A percentile compares a stretch with the other conserved stretches of the same genome.
Evolutionary conservation across 1,284 basidiomycete species (phyloP).

Genomic region (Mycosarcoma mackinlayi): DNA sequence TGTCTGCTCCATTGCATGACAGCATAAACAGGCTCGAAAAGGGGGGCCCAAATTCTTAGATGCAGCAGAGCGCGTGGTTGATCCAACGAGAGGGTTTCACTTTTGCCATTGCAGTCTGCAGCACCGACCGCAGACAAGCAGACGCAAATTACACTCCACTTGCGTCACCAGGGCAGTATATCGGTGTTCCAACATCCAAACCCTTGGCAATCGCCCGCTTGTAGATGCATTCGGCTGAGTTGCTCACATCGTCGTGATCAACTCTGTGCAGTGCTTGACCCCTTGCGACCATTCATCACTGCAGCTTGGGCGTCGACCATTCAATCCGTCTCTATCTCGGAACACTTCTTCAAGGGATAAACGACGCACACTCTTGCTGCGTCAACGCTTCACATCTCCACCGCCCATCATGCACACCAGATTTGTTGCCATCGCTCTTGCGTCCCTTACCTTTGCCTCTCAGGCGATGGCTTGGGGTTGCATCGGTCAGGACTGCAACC

Average conservation of each 20-base stretch:
- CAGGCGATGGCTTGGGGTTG: conserved; percentile 43
- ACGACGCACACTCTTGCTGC: neutral
- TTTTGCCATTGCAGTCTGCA: neutral
- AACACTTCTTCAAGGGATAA: no score
- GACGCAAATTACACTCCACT: no score
- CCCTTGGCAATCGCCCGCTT: neutral
- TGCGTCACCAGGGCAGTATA: conserved; percentile 13
- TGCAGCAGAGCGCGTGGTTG: no score
- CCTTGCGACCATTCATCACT: no score
- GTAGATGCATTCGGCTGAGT: conserved; percentile 5
- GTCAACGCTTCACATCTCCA: neutral
- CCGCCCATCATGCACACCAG: conserved; percentile 17
- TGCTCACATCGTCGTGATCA: neutral
- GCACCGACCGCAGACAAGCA: no score
- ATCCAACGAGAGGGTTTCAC: conserved; percentile 7
- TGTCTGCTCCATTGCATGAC: no score
- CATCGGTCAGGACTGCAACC: conserved; percentile 41
- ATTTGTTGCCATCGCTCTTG: conserved; percentile 31
- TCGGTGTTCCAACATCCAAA: conserved; percentile 23
- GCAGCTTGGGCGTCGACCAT: no score
- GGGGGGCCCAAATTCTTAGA: no score
- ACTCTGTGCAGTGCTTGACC: no score
- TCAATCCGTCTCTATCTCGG: no score
- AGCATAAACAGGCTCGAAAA: no score
- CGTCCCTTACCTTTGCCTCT: conserved; percentile 35